Percentiles rank a stretch among this genome's conserved stretches.
Evolutionary conservation across 345 rosid species (phyloP).

Genomic region (Tarenaya hassleriana): DNA sequence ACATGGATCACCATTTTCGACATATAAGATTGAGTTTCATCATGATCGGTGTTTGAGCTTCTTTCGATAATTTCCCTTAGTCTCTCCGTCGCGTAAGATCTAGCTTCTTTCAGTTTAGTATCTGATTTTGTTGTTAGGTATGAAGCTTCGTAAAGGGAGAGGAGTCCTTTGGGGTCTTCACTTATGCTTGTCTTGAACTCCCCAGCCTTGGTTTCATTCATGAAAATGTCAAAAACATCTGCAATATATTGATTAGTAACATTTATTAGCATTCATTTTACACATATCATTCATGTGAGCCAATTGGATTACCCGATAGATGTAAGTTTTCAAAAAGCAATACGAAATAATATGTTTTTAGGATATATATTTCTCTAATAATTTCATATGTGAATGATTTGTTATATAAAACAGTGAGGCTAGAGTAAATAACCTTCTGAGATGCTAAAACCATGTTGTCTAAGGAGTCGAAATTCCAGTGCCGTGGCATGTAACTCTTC

Average conservation of each 20-base stretch:
- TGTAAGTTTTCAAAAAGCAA: no score
- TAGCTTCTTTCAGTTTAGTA: slow-evolving; percentile 25
- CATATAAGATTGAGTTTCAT: slow-evolving; percentile 17
- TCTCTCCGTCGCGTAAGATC: slow-evolving; percentile 17
- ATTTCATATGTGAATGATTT: no score
- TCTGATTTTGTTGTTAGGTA: slow-evolving; percentile 16
- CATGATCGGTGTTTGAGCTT: neutral
- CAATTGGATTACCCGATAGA: no score
- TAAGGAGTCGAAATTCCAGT: slow-evolving; percentile 25
- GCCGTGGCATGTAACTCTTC: slow-evolving; percentile 25
- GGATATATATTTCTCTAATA: no score
- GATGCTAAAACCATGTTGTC: slow-evolving; percentile 25
- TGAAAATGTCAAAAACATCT: slow-evolving; percentile 28
- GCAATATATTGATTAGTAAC: no score
- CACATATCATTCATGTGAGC: no score
- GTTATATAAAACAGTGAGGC: no score
- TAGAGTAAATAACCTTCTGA: slow-evolving; percentile 20
- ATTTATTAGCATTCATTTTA: no score
- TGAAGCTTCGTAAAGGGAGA: slow-evolving; percentile 31
- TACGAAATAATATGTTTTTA: no score
- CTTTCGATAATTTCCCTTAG: slow-evolving; percentile 16
- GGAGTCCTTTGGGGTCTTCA: slow-evolving; percentile 12
- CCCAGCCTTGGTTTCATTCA: no score
- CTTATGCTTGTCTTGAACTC: slow-evolving; percentile 10
- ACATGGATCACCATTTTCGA: no score